These are phyloP conservation scores for Scheffersomyces cryptocercus DNA, from an alignment of 1,139 yeast species.

Conservation along the genomic window DNA sequence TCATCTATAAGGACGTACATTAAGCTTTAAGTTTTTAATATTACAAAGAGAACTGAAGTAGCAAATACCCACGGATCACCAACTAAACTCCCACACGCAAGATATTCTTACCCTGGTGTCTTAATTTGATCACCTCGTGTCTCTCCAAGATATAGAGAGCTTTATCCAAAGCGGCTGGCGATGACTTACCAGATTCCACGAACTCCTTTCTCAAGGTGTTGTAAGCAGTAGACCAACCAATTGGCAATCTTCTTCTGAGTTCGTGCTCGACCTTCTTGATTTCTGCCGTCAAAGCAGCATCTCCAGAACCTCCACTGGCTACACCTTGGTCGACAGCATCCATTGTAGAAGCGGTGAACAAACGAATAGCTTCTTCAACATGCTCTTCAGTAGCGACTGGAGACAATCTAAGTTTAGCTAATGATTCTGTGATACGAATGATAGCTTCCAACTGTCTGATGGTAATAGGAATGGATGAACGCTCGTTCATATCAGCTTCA, in stretches of 20 bases:
- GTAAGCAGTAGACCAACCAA: constrained; percentile 95
- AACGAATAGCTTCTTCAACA: constrained; percentile 92
- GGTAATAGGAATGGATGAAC: constrained; percentile 96
- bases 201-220: constrained; percentile 82
- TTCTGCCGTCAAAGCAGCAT: constrained; percentile 62
- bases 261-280: constrained; percentile 81
- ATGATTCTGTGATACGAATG: constrained; percentile 90
- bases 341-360: constrained; percentile 97
- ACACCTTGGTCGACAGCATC: constrained; percentile 92
- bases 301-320: constrained; percentile 42
- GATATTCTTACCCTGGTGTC: constrained; percentile 86
- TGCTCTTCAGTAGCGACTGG: constrained; percentile 88
- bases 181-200: constrained; percentile 67
- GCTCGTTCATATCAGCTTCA: constrained; percentile 80
- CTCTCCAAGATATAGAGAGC: constrained; percentile 82
- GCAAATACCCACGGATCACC: constrained; percentile 2
- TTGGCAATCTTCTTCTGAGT: constrained; percentile 85
- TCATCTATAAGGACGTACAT: no score
- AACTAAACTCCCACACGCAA: constrained; percentile 72
- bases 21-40: constrained; percentile 3
- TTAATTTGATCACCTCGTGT: constrained; percentile 80
- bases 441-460: constrained; percentile 97
- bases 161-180: constrained; percentile 76
- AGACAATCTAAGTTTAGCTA: constrained; percentile 81
- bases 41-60: constrained; percentile 8